phyloP scores from a whole-genome alignment of 768 basidiomycete genomes.

The Trametes sanguinea region DNA sequence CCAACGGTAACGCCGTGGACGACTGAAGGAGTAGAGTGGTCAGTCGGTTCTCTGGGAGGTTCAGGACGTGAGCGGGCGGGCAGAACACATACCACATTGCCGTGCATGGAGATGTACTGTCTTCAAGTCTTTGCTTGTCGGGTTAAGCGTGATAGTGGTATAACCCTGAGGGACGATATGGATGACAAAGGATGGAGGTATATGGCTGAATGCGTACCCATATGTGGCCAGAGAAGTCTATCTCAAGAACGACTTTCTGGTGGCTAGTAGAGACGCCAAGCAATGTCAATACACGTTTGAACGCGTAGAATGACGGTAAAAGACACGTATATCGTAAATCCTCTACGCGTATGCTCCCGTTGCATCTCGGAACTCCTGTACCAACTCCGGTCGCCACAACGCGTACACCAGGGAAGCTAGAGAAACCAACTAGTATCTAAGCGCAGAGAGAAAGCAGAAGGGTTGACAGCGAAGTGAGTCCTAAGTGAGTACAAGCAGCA shows the following conservation, averaged over 20 bases:
- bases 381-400: conserved; percentile 9
- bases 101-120: conserved; percentile 88
- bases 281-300: conserved; percentile 44
- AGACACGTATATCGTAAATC: conserved; percentile 86
- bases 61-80: conserved; percentile 19
- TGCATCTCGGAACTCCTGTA: conserved; percentile 48
- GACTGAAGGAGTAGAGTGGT: conserved; percentile 43
- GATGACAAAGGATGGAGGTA: conserved; percentile 22
- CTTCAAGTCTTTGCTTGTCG: conserved; percentile 74
- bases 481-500: not conserved
- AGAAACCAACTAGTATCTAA: not conserved
- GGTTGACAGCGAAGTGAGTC: not conserved
- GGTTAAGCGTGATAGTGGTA: conserved; percentile 88
- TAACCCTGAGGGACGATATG: conserved; percentile 62
- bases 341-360: conserved; percentile 77
- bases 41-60: conserved; percentile 25
- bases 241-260: conserved; percentile 93
- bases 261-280: conserved; percentile 77
- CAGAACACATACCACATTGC: conserved; percentile 73
- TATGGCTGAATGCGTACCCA: conserved; percentile 57
- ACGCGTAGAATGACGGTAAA: conserved; percentile 22
- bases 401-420: conserved; percentile 1
- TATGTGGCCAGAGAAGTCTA: conserved; percentile 86
- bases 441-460: conserved; percentile 10
- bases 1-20: conserved; percentile 75